These are phyloP conservation scores for Oidiodendron maius DNA, from an alignment of 495 filamentous ascomycete species.

Conservation along the genomic window DNA sequence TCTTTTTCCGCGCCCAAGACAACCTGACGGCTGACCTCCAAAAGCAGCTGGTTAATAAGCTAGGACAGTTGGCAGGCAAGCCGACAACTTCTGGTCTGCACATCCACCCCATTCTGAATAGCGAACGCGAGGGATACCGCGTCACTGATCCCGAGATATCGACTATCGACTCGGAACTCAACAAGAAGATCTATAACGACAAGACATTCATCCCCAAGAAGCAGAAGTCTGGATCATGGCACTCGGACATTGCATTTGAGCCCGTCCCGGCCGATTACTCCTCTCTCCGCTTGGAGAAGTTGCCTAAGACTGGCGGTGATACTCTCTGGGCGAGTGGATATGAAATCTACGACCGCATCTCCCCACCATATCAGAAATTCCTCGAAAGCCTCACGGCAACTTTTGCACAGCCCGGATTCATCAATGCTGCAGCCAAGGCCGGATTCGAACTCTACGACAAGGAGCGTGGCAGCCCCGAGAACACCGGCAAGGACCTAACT, in stretches of 20 bases:
- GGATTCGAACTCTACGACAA: constrained; percentile 50
- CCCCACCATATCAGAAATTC: constrained; percentile 56
- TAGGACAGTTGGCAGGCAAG: constrained; percentile 63
- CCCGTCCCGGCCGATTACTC: constrained; percentile 61
- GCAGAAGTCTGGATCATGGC: constrained; percentile 47
- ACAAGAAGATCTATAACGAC: constrained; percentile 49
- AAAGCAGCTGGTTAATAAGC: constrained; percentile 60
- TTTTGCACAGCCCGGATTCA: constrained; percentile 57
- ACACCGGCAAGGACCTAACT: constrained; percentile 54
- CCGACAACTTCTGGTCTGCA: constrained; percentile 61
- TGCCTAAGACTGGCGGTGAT: constrained; percentile 71
- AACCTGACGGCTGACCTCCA: constrained; percentile 58
- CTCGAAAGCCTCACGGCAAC: constrained; percentile 64
- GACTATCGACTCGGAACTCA: constrained; percentile 57
- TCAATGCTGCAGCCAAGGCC: constrained; percentile 45
- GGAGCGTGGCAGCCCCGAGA: constrained; percentile 60
- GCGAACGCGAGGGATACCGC: constrained; percentile 45
- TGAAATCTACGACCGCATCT: constrained; percentile 73
- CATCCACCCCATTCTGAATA: constrained; percentile 67
- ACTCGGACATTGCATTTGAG: constrained; percentile 67
- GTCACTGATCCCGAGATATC: constrained; percentile 66
- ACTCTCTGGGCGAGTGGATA: constrained; percentile 71
- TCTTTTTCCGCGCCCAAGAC: constrained; percentile 76
- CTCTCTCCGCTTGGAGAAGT: constrained; percentile 48
- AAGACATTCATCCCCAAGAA: constrained; percentile 20